These are phyloP conservation scores for Anacardium occidentale DNA, from an alignment of 345 rosid genomes.

Conservation along the genomic window DNA sequence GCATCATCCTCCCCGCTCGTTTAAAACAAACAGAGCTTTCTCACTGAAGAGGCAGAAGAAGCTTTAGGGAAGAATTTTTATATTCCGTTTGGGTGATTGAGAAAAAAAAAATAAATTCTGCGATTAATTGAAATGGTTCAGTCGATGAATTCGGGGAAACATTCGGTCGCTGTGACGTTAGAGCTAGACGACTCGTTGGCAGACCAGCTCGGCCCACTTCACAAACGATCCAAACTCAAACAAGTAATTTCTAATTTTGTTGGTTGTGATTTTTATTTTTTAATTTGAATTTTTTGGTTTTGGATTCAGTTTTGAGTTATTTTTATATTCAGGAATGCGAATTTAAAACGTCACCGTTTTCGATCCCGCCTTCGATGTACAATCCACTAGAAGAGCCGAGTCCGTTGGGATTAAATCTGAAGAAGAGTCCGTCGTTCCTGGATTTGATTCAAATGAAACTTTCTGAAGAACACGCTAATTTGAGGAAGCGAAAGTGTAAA, in stretches of 20 bases:
- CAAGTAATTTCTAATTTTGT: slow-evolving; percentile 26
- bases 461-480: slow-evolving; percentile 38
- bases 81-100: background rate
- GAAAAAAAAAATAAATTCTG: background rate
- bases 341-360: slow-evolving; percentile 8
- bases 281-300: background rate
- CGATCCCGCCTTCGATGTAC: slow-evolving; percentile 28
- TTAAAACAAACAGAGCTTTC: background rate
- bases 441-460: slow-evolving; percentile 68
- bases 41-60: background rate
- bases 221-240: slow-evolving; percentile 41
- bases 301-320: background rate
- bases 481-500: slow-evolving; percentile 24
- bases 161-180: slow-evolving; percentile 30
- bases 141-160: slow-evolving; percentile 36
- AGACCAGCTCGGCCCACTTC: slow-evolving; percentile 32
- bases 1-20: slow-evolving; percentile 6
- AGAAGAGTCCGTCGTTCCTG: slow-evolving; percentile 62
- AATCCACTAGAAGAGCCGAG: slow-evolving; percentile 62
- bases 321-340: slow-evolving; percentile 11
- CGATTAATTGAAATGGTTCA: slow-evolving; percentile 43
- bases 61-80: too few relatives aligned
- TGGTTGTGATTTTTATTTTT: background rate
- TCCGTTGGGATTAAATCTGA: slow-evolving; percentile 64
- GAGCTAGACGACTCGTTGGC: slow-evolving; percentile 39